phyloP scores from a whole-genome alignment of 306 rosid genomes.

The Dryas drummondii region DNA sequence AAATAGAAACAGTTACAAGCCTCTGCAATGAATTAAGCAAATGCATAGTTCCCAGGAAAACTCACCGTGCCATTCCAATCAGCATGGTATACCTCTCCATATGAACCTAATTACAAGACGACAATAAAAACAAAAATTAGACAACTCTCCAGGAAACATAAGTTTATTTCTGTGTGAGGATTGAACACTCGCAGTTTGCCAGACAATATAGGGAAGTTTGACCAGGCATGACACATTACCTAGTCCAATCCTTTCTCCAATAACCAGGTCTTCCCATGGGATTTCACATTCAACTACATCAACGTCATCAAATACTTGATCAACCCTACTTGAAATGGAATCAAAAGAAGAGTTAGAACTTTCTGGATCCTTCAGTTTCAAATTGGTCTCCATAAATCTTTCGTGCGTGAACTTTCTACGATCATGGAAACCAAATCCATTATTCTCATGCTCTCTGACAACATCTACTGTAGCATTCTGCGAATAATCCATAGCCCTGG shows the following conservation, averaged over 20 bases:
- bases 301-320: constrained; percentile 79
- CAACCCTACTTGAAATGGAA: constrained; percentile 55
- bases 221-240: constrained; percentile 53
- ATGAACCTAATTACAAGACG: constrained; percentile 63
- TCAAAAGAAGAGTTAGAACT: constrained; percentile 52
- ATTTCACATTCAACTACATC: constrained; percentile 95
- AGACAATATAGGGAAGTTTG: constrained; percentile 4
- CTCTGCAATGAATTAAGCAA: background rate
- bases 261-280: constrained; percentile 88
- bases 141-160: constrained; percentile 14
- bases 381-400: constrained; percentile 58
- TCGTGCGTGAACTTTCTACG: constrained; percentile 56
- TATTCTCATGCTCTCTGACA: constrained; percentile 37
- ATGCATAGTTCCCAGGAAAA: constrained; percentile 21
- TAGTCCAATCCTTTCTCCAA: constrained; percentile 96
- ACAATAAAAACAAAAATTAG: constrained; percentile 18
- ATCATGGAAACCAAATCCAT: constrained; percentile 44
- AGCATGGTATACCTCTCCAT: constrained; percentile 96
- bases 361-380: constrained; percentile 60
- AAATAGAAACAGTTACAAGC: background rate
- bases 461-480: constrained; percentile 33
- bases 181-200: constrained; percentile 4
- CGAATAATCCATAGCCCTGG: constrained; percentile 31
- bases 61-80: constrained; percentile 99
- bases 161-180: background rate